Evolutionary conservation across 129 eudicot species (phyloP).

Genomic region (Logfia minima): DNA sequence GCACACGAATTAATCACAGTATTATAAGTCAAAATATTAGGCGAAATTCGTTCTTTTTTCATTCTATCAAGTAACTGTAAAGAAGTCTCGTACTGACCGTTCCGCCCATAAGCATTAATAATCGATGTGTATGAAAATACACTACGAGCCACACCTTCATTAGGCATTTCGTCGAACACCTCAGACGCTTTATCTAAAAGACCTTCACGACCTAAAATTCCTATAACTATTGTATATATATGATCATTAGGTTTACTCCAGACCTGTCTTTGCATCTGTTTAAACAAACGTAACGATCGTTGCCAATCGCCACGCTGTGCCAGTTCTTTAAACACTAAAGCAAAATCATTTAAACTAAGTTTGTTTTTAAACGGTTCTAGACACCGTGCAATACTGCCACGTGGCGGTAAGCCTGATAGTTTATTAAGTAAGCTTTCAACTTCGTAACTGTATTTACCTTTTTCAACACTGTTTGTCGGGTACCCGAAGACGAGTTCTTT

Average conservation of each 20-base stretch:
- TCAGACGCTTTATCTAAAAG: conserved; percentile 77
- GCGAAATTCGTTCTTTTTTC: conserved; percentile 69
- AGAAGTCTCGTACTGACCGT: conserved; percentile 76
- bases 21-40: conserved; percentile 79
- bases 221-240: conserved; percentile 71
- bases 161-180: conserved; percentile 86
- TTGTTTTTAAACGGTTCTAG: conserved; percentile 80
- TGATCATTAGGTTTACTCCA: conserved; percentile 96
- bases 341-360: conserved; percentile 70
- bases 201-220: conserved; percentile 89
- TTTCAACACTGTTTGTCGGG: conserved; percentile 71
- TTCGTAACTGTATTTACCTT: conserved; percentile 86
- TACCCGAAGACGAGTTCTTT: conserved; percentile 71
- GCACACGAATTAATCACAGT: conserved; percentile 86
- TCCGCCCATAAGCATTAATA: conserved; percentile 85
- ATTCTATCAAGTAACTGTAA: conserved; percentile 63
- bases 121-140: conserved; percentile 79
- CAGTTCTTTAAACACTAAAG: conserved; percentile 75
- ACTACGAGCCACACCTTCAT: conserved; percentile 56
- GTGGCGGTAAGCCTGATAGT: conserved; percentile 82
- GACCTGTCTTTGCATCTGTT: conserved; percentile 89
- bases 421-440: conserved; percentile 86
- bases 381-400: conserved; percentile 92
- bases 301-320: conserved; percentile 96
- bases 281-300: conserved; percentile 73